Evolutionary conservation across 2,329 filamentous ascomycete genomes (phyloP), one percentile per base, ranked within the genome.

Genomic region (Monilinia polystroma): DNA sequence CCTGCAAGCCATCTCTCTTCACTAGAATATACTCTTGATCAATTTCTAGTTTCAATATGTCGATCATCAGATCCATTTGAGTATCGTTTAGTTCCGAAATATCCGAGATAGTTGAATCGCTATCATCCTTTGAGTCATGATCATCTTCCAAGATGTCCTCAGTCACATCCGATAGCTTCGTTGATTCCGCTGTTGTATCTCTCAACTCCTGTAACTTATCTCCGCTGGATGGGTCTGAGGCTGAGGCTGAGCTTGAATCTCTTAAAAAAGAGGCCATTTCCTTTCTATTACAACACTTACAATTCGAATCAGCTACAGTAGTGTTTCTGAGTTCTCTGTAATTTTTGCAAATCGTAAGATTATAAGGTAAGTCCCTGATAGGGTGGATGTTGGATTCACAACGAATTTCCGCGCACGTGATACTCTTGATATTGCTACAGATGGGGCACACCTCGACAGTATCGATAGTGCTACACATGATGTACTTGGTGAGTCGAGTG

Each of bases 311-410:
- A 20, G 29, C 20, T 18, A 60, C 4, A 6, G 12, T 12, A 2
- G 26, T 18, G 1, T 38, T 60, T 2, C 7, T 10, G 4, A 6
- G 14, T 20, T 51, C 14, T 20, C 29, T 18, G 45, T 51, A 60
- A 29, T 1, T 2, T 12, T 7, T 2, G 1, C 58, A 60, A 8
- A 1, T 3, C 1, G 6, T 6, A 7, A 18, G 1, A 23, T 23
- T 6, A 35, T 35, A 6, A 35, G 29, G 29, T 4, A 35, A 1
- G 10, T 6, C 4, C 29, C 45, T 12, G 29, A 26, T 4, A 4
- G 20, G 23, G 18, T n/a, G 4, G 14, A 8, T 38, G n/a, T 38
- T 51, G 29, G 7, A 18, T 18, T 23, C 58, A 20, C 58, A 60
- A 2, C 2, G 14, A 16, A 49, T 6, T 2, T 12, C 29, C 2